Evolutionary conservation across 352 stramenopile species (phyloP).

Genomic region (Hyaloperonospora brassicae): DNA sequence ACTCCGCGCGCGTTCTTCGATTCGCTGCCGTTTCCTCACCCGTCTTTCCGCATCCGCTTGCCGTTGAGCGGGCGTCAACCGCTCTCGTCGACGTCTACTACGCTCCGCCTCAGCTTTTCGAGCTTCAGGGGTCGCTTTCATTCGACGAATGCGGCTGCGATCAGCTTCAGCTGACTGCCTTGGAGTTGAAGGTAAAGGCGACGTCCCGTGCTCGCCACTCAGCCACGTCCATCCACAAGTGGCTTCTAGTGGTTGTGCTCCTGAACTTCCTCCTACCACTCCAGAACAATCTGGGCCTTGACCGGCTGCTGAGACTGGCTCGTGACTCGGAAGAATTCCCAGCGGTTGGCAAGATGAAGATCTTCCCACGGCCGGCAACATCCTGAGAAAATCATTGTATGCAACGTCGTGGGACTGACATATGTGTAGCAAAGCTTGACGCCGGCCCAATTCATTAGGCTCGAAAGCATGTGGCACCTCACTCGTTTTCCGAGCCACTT

Average conservation of each 20-base stretch:
- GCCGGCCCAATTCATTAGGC: constrained; percentile 44
- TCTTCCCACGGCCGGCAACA: constrained; percentile 26
- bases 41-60: constrained; percentile 61
- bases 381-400: constrained; percentile 48
- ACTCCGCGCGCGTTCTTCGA: constrained; percentile 43
- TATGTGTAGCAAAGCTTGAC: constrained; percentile 56
- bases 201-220: background rate
- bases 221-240: background rate
- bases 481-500: constrained; percentile 25
- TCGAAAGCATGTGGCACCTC: constrained; percentile 61
- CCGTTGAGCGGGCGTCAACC: constrained; percentile 50
- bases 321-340: background rate
- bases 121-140: constrained; percentile 39
- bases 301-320: background rate
- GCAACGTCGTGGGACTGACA: constrained; percentile 46
- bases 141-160: constrained; percentile 44
- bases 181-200: constrained; percentile 2
- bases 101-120: constrained; percentile 43
- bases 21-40: constrained; percentile 43
- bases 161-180: constrained; percentile 45
- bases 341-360: constrained; percentile 2
- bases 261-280: background rate
- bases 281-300: background rate
- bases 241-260: background rate
- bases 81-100: constrained; percentile 52